A percentile compares a stretch with the other conserved stretches of the same genome.
phyloP scores from a whole-genome alignment of 805 yeast species.

The Sporopachydermia lactativora region DNA sequence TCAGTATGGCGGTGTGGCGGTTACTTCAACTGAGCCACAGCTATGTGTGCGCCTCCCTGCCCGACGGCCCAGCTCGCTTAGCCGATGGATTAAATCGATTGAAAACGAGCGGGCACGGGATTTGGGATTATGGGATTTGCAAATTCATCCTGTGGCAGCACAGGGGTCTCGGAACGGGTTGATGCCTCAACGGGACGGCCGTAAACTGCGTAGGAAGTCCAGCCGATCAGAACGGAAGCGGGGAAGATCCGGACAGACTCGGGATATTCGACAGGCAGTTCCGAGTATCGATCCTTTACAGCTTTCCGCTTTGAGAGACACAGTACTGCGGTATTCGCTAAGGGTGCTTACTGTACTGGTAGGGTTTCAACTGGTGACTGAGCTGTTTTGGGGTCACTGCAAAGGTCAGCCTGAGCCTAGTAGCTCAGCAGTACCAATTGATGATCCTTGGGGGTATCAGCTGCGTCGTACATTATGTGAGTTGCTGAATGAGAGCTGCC shows the following conservation, averaged over 20 bases:
- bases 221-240: neutral
- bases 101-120: neutral
- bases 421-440: no score
- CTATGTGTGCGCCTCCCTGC: neutral
- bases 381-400: no score
- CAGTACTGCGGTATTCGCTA: neutral
- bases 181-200: no score
- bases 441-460: no score
- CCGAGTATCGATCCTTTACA: neutral
- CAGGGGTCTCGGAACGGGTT: neutral
- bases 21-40: neutral
- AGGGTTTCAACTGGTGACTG: neutral
- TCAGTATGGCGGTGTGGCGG: neutral
- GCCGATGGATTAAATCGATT: neutral
- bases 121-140: neutral
- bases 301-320: neutral
- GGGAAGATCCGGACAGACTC: neutral
- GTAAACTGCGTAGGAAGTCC: neutral
- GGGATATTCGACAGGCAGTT: no score
- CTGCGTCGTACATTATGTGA: no score
- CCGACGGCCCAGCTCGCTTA: neutral
- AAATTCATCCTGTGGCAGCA: neutral
- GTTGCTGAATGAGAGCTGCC: no score
- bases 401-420: no score
- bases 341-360: neutral